Base-by-base conservation (phyloP, 108 stramenopile species). In the Licmophora abbreviata region DNA sequence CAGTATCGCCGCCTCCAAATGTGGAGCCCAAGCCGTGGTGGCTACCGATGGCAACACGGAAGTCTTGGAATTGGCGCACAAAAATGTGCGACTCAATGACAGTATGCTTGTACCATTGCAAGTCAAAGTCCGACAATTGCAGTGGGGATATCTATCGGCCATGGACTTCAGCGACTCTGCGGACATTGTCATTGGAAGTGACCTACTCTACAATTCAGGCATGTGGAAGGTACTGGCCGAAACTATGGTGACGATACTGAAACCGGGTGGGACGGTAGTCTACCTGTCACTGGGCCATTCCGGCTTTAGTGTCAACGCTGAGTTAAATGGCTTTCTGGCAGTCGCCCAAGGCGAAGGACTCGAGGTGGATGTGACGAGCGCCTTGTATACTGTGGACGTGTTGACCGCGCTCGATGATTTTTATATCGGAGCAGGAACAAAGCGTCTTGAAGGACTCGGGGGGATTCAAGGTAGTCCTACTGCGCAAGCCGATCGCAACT, bases 131-230 rank as follows among this genome's bases (percentile, higher is more conserved):
- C 30, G 41, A 15, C 24, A 27, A 14, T 43, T 81, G 33, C 49
- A 66, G 41, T 87, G 85, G 85, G 85, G 85, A 20, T 29, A 63
- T 0, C 25, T 80, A 32, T 51, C 68, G 52, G 67, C 71, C 5
- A 52, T 68, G 53, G 79, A 79, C 12, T 77, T 66, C 45, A 61
- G 45, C 7, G 59, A 62, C 29, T 18, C 12, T 14, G 77, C 76
- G 3, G 72, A 78, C 52, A 37, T 79, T 31, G 48, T 81, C 8
- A 49, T 86, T 20, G 85, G 85, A 27, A 54, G 64, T 20, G 85
- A 87, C 53, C 41, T 87, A 8, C 82, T 81, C 0, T 87, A 87
- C 51, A 87, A 83, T 52, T 45, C 73, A 32, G 78, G 75, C 26
- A 49, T 59, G 0, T 87, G 85, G 85, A 29, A 58, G 30, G 47